Percentiles rank a stretch among this genome's conserved stretches.
These are phyloP conservation scores for Aspergillus fumigatus DNA, from an alignment of 2,329 filamentous ascomycete genomes.

Conservation along the genomic window DNA sequence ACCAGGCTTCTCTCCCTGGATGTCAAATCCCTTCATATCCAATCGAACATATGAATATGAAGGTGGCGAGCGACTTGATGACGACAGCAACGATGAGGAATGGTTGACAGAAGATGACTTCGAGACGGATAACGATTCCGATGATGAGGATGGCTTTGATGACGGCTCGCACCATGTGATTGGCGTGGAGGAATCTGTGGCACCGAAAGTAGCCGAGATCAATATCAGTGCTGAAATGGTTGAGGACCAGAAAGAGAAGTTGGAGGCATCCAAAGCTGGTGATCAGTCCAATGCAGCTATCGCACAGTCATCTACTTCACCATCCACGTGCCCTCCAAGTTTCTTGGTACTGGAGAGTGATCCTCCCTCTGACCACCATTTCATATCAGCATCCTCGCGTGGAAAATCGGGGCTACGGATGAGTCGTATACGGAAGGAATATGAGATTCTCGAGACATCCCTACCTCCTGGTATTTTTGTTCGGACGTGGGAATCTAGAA, in stretches of 20 bases:
- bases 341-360: constrained; percentile 40
- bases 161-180: background rate
- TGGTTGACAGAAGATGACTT: constrained; percentile 36
- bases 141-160: constrained; percentile 11
- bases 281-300: background rate
- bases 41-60: constrained; percentile 22
- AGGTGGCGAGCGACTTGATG: constrained; percentile 38
- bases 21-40: background rate
- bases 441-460: constrained; percentile 52
- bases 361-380: constrained; percentile 44
- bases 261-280: constrained; percentile 1
- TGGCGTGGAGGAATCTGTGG: background rate
- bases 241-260: background rate
- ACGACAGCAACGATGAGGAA: constrained; percentile 40
- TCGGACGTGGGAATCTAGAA: constrained; percentile 55
- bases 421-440: constrained; percentile 54
- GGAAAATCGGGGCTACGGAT: constrained; percentile 20
- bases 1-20: background rate
- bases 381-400: constrained; percentile 23
- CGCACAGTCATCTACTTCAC: constrained; percentile 1
- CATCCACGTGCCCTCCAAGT: constrained; percentile 21
- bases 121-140: constrained; percentile 32
- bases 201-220: constrained; percentile 8
- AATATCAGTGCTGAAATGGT: constrained; percentile 5
- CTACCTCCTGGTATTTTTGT: constrained; percentile 55